phyloP scores from a whole-genome alignment of 257 asterid genomes.

The Fraxinus cuspidata region DNA sequence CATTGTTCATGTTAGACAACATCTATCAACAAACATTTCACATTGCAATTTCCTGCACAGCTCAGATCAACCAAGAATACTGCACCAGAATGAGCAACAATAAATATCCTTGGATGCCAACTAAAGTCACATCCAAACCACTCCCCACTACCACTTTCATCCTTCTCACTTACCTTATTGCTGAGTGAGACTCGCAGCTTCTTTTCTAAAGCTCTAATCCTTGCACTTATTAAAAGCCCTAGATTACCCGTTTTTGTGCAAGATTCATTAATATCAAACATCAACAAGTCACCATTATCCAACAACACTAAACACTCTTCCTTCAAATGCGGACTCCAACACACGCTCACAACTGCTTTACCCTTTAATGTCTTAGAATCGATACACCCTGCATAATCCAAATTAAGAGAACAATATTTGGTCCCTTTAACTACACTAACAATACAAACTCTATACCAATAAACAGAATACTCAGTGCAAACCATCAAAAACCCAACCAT shows the following conservation, averaged over 20 bases:
- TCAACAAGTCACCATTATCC: slow-evolving; percentile 63
- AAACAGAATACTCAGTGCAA: slow-evolving; percentile 56
- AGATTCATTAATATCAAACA: slow-evolving; percentile 59
- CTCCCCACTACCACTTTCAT: slow-evolving; percentile 27
- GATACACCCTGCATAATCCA: slow-evolving; percentile 55
- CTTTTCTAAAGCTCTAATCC: slow-evolving; percentile 27
- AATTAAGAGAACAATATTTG: slow-evolving; percentile 24
- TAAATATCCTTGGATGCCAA: slow-evolving; percentile 69
- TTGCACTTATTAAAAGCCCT: slow-evolving; percentile 17
- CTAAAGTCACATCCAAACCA: slow-evolving; percentile 77
- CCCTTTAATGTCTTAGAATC: slow-evolving; percentile 43
- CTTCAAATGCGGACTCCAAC: slow-evolving; percentile 83
- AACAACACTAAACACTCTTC: slow-evolving; percentile 75
- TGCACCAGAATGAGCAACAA: slow-evolving; percentile 51
- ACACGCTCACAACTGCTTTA: slow-evolving; percentile 47
- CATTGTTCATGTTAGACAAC: slow-evolving; percentile 41
- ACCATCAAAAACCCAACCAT: slow-evolving; percentile 64
- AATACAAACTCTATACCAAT: slow-evolving; percentile 56
- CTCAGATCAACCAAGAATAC: slow-evolving; percentile 71
- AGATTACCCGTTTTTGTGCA: slow-evolving; percentile 22
- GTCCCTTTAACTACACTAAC: slow-evolving; percentile 15
- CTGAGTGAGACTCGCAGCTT: slow-evolving; percentile 44
- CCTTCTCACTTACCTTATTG: slow-evolving; percentile 29
- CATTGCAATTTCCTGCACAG: slow-evolving; percentile 32
- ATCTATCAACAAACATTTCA: slow-evolving; percentile 54